Conservation (phyloP, 176 grass and related monocot genomes). For the Triticum turgidum region DNA sequence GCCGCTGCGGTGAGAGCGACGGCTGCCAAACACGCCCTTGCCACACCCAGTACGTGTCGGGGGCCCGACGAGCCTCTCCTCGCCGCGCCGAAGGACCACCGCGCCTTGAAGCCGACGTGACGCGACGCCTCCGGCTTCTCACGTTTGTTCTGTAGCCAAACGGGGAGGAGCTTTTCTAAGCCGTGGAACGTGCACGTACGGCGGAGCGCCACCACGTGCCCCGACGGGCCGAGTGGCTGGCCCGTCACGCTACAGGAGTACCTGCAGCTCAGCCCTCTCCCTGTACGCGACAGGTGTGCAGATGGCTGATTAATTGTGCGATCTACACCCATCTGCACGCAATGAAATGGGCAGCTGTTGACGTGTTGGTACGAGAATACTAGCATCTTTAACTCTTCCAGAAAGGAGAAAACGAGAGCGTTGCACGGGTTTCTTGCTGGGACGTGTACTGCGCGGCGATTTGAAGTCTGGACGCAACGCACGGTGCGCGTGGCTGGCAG, state of each 20-base stretch:
- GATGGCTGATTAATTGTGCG: neutral
- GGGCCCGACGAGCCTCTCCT: neutral
- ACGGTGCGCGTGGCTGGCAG: neutral
- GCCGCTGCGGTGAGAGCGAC: neutral
- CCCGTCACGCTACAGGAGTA: neutral
- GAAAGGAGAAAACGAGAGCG: neutral
- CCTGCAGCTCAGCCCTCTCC: neutral
- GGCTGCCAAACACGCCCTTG: neutral
- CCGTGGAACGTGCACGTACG: neutral
- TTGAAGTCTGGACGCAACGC: neutral
- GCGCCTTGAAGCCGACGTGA: neutral
- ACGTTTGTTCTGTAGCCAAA: neutral
- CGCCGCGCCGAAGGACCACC: neutral
- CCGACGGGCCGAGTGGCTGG: neutral
- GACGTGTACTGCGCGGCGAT: neutral
- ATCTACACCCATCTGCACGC: no score
- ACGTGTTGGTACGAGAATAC: conserved; percentile 8
- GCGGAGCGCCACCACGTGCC: neutral
- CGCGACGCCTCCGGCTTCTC: neutral
- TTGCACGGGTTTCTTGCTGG: neutral
- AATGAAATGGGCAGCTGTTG: neutral
- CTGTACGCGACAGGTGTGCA: neutral
- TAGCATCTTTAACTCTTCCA: neutral
- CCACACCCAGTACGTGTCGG: neutral
- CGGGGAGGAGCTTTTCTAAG: no score